Base-by-base conservation (phyloP, 352 stramenopile species). In the Phytophthora brassicae region DNA sequence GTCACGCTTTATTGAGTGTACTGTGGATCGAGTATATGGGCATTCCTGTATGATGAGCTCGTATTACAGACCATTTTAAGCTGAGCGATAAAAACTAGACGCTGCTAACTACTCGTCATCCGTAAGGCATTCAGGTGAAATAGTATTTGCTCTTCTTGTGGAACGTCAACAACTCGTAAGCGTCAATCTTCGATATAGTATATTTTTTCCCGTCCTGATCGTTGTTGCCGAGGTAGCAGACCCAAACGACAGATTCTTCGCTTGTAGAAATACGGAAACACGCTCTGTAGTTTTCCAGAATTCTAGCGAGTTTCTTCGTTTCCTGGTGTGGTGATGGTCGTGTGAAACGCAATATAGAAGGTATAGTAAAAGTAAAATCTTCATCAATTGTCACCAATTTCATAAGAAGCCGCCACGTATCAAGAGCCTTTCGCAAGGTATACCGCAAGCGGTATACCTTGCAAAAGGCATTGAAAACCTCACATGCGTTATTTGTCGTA, bases 401-500 rank as follows among this genome's bases (percentile, higher is more conserved):
- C 41, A 28, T 29, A 16, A 46, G 4, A 0, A 46, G 19, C 6
- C 41, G 41, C 22, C 41, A 2, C 6, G 19, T 46, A 9, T 29
- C 41, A 29, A 17, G 8, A 16, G 41, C 41, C 41, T 28, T 46
- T 7, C 47, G 47, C 19, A 43, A 17, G 0, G 42, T 64, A 43
- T 60, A 69, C 9, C 60, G 60, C 16, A 51, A 60, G 8, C n/a
- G n/a, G n/a, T n/a, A 38, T 13, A 38, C 11, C 8, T 9, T n/a
- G n/a, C n/a, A n/a, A n/a, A n/a, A n/a, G n/a, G 31, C 31, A 38
- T 38, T 38, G 11, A 38, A 38, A 38, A 16, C 16, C 8, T 38
- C 31, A 3, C 31, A 38, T 16, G 31, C 7, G 11, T 38, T 38
- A 12, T 38, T 38, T 28, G 31, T 66, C 1, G 47, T 54, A 19